A percentile compares a stretch with the other conserved stretches of the same genome.
These are phyloP conservation scores for Pichia cactophila DNA, from an alignment of 1,139 yeast species.

Conservation along the genomic window DNA sequence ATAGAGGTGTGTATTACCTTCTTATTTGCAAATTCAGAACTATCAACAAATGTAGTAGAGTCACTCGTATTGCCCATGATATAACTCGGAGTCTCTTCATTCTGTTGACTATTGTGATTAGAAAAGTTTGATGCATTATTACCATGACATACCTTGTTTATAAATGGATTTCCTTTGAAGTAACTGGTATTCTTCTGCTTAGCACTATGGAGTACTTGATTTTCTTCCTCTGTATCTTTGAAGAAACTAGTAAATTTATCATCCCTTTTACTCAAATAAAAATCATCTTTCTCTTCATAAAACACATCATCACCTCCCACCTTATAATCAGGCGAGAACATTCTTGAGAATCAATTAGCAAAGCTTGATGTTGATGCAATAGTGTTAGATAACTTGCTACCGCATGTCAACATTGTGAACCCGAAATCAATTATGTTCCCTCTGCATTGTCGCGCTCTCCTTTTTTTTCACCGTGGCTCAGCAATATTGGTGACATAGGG, in stretches of 20 bases:
- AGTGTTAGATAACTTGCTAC: too few relatives aligned
- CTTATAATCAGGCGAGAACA: neutral
- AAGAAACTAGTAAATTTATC: neutral
- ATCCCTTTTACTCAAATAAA: neutral
- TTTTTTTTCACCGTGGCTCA: neutral
- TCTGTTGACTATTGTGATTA: neutral
- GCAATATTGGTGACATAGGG: slow-evolving; percentile 10
- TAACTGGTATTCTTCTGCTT: too few relatives aligned
- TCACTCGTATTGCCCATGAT: neutral
- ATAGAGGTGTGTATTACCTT: neutral
- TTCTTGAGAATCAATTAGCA: neutral
- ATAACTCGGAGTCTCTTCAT: neutral
- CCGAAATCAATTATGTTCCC: neutral
- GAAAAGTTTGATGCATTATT: neutral
- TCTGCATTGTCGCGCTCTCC: neutral
- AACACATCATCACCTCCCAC: neutral
- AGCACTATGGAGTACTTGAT: neutral
- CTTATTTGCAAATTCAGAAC: neutral
- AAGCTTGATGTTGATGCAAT: neutral
- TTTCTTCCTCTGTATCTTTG: neutral
- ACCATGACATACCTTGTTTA: neutral
- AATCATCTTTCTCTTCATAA: neutral
- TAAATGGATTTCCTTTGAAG: neutral
- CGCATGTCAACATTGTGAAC: too few relatives aligned
- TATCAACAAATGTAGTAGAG: neutral